phyloP scores from a whole-genome alignment of 2,329 filamentous ascomycete genomes.

The Monosporascus sp. region DNA sequence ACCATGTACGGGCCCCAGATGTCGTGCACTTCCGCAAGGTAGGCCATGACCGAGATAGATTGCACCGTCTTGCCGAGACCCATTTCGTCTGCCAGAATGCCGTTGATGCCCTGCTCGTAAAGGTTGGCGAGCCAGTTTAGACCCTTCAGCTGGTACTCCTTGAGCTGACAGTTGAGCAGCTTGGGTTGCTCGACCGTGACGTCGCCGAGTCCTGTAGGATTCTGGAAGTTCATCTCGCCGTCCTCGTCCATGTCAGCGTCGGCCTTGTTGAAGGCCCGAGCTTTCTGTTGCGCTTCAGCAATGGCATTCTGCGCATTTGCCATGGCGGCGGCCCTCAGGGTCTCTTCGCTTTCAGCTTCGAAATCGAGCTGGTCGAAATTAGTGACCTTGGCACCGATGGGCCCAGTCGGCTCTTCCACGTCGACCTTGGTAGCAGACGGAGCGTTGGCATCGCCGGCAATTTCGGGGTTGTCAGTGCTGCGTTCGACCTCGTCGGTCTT shows the following conservation, averaged over 20 bases:
- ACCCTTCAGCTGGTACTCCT: conserved; percentile 98
- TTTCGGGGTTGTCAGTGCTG: conserved; percentile 76
- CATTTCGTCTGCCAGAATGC: conserved; percentile 98
- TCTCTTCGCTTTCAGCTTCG: conserved; percentile 86
- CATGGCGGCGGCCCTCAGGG: conserved; percentile 76
- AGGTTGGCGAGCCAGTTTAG: conserved; percentile 99
- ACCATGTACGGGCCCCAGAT: conserved; percentile 98
- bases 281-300: conserved; percentile 88
- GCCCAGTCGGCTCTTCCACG: conserved; percentile 48
- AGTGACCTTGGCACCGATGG: conserved; percentile 67
- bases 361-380: conserved; percentile 94
- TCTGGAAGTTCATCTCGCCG: conserved; percentile 99
- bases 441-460: conserved; percentile 50
- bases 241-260: conserved; percentile 74
- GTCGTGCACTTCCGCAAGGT: conserved; percentile 93
- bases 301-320: conserved; percentile 96
- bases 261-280: conserved; percentile 82
- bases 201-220: conserved; percentile 89
- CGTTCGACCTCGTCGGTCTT: conserved; percentile 93
- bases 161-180: conserved; percentile 87
- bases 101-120: conserved; percentile 99
- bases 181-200: conserved; percentile 93
- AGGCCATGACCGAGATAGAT: conserved; percentile 98
- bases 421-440: conserved; percentile 37
- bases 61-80: conserved; percentile 98